phyloP scores from a whole-genome alignment of 345 rosid species.

The Aegle marmelos region DNA sequence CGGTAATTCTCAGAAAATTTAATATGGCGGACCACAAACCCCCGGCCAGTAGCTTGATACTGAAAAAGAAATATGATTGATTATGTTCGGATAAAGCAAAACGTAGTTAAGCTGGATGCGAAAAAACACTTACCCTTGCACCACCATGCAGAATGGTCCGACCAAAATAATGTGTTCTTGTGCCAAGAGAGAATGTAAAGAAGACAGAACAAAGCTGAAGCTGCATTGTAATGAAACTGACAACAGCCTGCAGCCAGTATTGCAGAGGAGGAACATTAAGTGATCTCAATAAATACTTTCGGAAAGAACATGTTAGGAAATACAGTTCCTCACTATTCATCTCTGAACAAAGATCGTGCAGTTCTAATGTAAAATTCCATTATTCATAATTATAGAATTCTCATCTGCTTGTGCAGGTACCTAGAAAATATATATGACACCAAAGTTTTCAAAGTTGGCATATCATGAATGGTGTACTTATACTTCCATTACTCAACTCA shows the following conservation, averaged over 20 bases:
- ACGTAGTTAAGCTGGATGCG: neutral
- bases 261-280: slow-evolving; percentile 8
- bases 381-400: neutral
- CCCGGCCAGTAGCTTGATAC: slow-evolving; percentile 98
- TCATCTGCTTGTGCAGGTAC: neutral
- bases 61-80: slow-evolving; percentile 31
- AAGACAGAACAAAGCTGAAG: slow-evolving; percentile 93
- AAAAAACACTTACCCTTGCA: slow-evolving; percentile 63
- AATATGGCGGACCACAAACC: slow-evolving; percentile 93
- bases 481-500: neutral
- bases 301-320: neutral
- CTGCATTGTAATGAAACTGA: slow-evolving; percentile 90
- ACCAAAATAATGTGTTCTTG: slow-evolving; percentile 94
- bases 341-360: neutral
- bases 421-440: neutral
- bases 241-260: slow-evolving; percentile 72
- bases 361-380: neutral
- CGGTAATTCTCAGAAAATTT: slow-evolving; percentile 91
- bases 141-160: slow-evolving; percentile 98
- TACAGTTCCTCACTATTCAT: neutral
- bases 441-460: neutral
- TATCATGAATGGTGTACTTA: neutral
- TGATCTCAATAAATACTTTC: neutral
- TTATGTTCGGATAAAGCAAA: slow-evolving; percentile 10
- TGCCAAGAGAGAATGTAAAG: slow-evolving; percentile 97